Percentiles rank a stretch among this genome's conserved stretches.
These are phyloP conservation scores for Metschnikowia drakensbergensis DNA, from an alignment of 805 yeast genomes.

Conservation along the genomic window DNA sequence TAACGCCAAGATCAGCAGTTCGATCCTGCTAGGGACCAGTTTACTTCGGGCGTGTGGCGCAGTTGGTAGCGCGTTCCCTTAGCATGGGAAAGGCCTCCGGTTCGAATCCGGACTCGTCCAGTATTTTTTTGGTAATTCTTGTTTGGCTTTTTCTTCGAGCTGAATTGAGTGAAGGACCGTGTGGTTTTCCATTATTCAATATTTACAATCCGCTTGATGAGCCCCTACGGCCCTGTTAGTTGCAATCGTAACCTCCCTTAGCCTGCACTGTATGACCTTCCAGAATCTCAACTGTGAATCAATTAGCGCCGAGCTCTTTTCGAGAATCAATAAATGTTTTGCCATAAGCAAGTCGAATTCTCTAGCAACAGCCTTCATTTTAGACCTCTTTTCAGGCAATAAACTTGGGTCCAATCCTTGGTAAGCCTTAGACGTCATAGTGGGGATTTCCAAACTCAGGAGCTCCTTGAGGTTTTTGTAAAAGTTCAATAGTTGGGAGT, in stretches of 20 bases:
- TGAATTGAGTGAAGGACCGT: no score
- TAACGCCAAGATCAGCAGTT: slow-evolving; percentile 73
- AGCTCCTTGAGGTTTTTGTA: slow-evolving; percentile 21
- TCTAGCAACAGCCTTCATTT: slow-evolving; percentile 15
- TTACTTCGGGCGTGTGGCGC: slow-evolving; percentile 67
- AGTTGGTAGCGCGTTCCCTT: slow-evolving; percentile 83
- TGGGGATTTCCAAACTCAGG: slow-evolving; percentile 21
- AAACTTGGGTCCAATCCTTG: slow-evolving; percentile 2
- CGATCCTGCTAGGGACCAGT: slow-evolving; percentile 85
- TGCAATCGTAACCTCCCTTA: slow-evolving; percentile 3
- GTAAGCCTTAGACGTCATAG: slow-evolving; percentile 2
- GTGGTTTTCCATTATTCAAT: background rate
- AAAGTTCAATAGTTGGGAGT: slow-evolving; percentile 21
- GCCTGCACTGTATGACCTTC: slow-evolving; percentile 20
- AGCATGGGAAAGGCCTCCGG: slow-evolving; percentile 77
- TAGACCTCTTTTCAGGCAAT: background rate
- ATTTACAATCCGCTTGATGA: background rate
- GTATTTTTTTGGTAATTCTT: slow-evolving; percentile 26
- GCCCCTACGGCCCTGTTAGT: background rate
- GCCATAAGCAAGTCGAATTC: slow-evolving; percentile 22
- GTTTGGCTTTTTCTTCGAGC: slow-evolving; percentile 25
- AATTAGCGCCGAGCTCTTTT: slow-evolving; percentile 23
- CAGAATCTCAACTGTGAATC: slow-evolving; percentile 26
- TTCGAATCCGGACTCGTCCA: slow-evolving; percentile 77
- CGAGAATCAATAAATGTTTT: slow-evolving; percentile 29